These are phyloP conservation scores for Ligustrum vulgare DNA, from an alignment of 257 asterid genomes.

Conservation along the genomic window DNA sequence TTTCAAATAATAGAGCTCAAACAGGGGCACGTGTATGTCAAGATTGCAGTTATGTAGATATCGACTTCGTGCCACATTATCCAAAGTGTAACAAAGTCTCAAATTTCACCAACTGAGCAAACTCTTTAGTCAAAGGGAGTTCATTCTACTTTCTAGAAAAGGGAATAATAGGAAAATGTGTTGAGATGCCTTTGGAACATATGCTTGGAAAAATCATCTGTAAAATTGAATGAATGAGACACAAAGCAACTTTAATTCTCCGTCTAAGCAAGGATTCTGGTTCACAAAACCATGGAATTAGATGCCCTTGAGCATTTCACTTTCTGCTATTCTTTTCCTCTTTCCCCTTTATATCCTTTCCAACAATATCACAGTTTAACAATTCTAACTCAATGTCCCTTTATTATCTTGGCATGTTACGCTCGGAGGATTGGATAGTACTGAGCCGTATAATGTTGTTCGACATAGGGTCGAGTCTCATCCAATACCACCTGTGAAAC, in stretches of 20 bases:
- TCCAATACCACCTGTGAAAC: neutral
- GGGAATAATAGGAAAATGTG: constrained; percentile 31
- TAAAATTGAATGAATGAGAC: constrained; percentile 19
- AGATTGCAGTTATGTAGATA: neutral
- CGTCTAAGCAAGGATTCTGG: constrained; percentile 13
- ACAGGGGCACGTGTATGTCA: no score
- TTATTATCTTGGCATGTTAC: neutral
- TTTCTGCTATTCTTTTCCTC: constrained; percentile 17
- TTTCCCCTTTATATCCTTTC: constrained; percentile 28
- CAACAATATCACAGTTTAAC: constrained; percentile 18
- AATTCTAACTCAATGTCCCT: neutral
- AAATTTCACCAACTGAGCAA: neutral
- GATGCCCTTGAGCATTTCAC: constrained; percentile 33
- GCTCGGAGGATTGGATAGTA: neutral
- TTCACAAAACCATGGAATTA: constrained; percentile 35
- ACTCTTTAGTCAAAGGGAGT: neutral
- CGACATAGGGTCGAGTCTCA: neutral
- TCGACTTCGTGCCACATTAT: neutral
- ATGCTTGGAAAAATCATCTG: constrained; percentile 22
- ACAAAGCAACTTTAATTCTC: constrained; percentile 25
- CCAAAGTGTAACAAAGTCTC: neutral
- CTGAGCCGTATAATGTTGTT: neutral
- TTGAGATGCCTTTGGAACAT: constrained; percentile 35
- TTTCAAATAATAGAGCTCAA: no score
- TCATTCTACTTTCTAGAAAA: neutral